These are phyloP conservation scores for Pontederia crassipes DNA, from an alignment of 176 grass and related monocot species.

Conservation along the genomic window DNA sequence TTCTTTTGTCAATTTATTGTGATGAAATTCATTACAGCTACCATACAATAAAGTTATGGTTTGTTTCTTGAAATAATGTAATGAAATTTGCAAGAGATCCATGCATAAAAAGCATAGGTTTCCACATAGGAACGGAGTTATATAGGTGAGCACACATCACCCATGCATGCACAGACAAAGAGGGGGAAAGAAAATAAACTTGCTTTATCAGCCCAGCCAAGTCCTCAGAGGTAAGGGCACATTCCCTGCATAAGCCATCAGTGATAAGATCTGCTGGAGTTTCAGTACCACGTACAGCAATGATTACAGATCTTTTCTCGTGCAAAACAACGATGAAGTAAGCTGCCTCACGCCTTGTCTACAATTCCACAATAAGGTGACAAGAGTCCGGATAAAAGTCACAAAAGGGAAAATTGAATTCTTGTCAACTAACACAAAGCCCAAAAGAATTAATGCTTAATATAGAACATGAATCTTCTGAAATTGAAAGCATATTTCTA, in stretches of 20 bases:
- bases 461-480: too few relatives aligned
- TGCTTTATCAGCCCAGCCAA: slow-evolving; percentile 82
- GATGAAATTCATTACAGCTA: too few relatives aligned
- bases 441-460: too few relatives aligned
- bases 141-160: too few relatives aligned
- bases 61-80: too few relatives aligned
- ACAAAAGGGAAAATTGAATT: not conserved
- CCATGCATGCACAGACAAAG: not conserved
- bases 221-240: slow-evolving; percentile 67
- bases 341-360: slow-evolving; percentile 85
- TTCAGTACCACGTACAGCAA: slow-evolving; percentile 82
- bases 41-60: too few relatives aligned
- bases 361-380: slow-evolving; percentile 15
- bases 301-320: slow-evolving; percentile 63
- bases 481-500: too few relatives aligned
- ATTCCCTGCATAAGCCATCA: slow-evolving; percentile 91
- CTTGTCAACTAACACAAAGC: not conserved
- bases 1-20: too few relatives aligned
- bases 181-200: slow-evolving; percentile 3
- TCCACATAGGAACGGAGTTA: too few relatives aligned
- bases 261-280: slow-evolving; percentile 93
- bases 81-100: too few relatives aligned
- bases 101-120: too few relatives aligned
- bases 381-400: not conserved
- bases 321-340: slow-evolving; percentile 91